These are phyloP conservation scores for Aspergillus sp. DNA, from an alignment of 2,329 filamentous ascomycete genomes.

Conservation along the genomic window DNA sequence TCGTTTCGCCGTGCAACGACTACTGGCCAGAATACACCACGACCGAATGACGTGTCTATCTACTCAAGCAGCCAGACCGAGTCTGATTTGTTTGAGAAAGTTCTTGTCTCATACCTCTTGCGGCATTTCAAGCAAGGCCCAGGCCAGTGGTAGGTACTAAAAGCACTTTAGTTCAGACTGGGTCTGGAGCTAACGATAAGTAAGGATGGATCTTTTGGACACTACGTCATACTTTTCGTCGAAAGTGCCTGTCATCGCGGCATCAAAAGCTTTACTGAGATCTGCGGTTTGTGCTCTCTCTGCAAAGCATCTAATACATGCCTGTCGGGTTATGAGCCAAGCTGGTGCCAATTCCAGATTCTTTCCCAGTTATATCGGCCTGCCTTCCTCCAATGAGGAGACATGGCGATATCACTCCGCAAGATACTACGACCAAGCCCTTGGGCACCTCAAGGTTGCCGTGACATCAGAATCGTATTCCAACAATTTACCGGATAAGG, in stretches of 20 bases:
- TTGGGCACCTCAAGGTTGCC: constrained; percentile 13
- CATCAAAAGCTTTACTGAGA: too few relatives aligned
- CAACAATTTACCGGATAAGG: constrained; percentile 3
- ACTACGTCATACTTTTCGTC: constrained; percentile 26
- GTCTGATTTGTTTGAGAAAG: not conserved
- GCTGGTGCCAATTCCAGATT: not conserved
- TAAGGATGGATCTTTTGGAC: constrained; percentile 30
- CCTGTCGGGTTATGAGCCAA: not conserved
- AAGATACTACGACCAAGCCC: constrained; percentile 21
- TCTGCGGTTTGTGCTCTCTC: too few relatives aligned
- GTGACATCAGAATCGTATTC: constrained; percentile 1
- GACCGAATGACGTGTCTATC: not conserved
- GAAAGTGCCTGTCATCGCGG: not conserved
- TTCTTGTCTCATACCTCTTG: not conserved
- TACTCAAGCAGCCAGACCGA: not conserved
- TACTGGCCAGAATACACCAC: too few relatives aligned
- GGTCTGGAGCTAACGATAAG: not conserved
- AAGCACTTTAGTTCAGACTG: not conserved
- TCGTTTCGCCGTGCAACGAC: not conserved
- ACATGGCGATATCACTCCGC: constrained; percentile 1
- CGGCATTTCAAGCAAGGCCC: constrained; percentile 1
- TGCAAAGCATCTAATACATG: too few relatives aligned
- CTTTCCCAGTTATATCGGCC: not conserved
- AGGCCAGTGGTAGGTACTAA: not conserved
- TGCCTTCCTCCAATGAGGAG: not conserved